A percentile compares a stretch with the other conserved stretches of the same genome.
Conservation (phyloP, 331 rosid genomes). For the Phaseolus coccineus region DNA sequence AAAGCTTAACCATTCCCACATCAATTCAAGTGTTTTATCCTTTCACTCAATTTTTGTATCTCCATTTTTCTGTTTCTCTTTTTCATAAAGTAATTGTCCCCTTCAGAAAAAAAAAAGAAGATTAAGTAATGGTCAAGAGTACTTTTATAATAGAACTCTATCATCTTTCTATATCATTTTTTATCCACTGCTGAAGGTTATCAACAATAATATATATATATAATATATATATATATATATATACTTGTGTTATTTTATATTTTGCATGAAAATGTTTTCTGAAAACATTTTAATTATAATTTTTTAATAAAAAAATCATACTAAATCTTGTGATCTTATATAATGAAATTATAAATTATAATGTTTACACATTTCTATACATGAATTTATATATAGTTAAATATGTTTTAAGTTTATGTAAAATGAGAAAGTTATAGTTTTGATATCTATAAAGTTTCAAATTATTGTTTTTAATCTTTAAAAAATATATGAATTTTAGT, state of each 20-base stretch:
- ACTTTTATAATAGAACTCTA: background rate
- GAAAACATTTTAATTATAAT: background rate
- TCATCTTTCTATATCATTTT: background rate
- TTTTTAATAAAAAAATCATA: background rate
- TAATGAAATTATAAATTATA: background rate
- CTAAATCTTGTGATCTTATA: too few relatives aligned
- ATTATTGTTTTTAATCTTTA: too few relatives aligned
- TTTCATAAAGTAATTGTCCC: background rate
- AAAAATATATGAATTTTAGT: too few relatives aligned
- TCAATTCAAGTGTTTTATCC: background rate
- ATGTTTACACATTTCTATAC: too few relatives aligned
- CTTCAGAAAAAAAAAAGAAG: background rate
- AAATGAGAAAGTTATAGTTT: too few relatives aligned
- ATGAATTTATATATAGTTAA: too few relatives aligned
- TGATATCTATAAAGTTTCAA: too few relatives aligned
- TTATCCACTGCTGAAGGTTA: background rate
- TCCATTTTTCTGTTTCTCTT: background rate
- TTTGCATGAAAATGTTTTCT: background rate
- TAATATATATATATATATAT: too few relatives aligned
- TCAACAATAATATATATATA: background rate
- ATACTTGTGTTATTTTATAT: background rate
- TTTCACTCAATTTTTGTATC: background rate
- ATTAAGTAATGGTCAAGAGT: background rate
- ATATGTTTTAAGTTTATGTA: too few relatives aligned
- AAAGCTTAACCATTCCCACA: background rate